Evolutionary conservation across 1,139 yeast genomes (phyloP), one percentile per base, ranked within the genome.

Genomic region (Candida sanyaensis): DNA sequence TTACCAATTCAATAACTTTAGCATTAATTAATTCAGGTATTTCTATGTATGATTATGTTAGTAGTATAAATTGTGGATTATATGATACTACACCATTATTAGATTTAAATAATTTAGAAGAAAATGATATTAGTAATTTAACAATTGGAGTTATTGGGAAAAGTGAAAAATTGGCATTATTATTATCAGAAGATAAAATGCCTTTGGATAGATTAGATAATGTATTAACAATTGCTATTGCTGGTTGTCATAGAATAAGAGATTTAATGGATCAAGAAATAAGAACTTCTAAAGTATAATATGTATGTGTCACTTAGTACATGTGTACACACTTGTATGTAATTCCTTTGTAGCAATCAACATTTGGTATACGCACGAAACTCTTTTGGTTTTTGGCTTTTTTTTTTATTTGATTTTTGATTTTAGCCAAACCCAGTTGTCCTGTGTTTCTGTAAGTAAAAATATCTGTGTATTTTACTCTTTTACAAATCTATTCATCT

Each of bases 21-120:
- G 98, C 97, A 0, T 73, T 93, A 44, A 83, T 93, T 41, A 98
- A 95, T 68, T 97, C 98, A 1, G 99, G 99, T 41, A 85, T 93
- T 40, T 88, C 97, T 13, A 86, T 93, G 89, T 87, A 87, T 61
- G 98, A 93, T 63, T 92, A 89, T 62, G 87, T 93, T 11, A 80
- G 91, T 45, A 84, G 96, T 3, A 78, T 90, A 32, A 78, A 86
- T 32, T 88, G 92, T 6, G 98, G 97, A 0, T 68, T 89, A 36
- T 86, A 83, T 60, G 93, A 87, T 56, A 81, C 80, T 50, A 78
- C 83, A 11, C 91, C 96, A 11, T 70, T 93, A 51, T 71, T 93
- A 49, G 99, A 93, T 64, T 79, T 93, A 48, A 90, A 88, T 63
- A 75, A 84, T 9, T 65, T 88, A 52, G 99, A 95, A 64, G 97